Evolutionary conservation across 805 yeast species (phyloP).

Genomic region (Lipomyces lipofer): DNA sequence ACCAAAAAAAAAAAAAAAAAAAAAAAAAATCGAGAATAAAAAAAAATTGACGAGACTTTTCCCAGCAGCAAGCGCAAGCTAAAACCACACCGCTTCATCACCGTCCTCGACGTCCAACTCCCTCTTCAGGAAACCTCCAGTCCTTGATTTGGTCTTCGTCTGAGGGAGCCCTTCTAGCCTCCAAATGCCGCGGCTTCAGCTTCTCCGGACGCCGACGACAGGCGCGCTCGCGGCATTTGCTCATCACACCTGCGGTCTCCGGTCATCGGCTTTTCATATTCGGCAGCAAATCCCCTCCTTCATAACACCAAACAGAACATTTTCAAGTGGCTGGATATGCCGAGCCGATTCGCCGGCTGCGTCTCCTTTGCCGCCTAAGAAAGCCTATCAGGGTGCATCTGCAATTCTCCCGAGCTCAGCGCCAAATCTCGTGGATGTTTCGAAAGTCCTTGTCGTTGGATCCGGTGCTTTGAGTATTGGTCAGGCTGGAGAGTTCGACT

Average conservation of each 20-base stretch:
- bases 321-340: background rate
- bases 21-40: no score
- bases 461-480: constrained; percentile 99
- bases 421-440: constrained; percentile 66
- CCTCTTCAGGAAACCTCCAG: no score
- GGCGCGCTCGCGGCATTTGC: background rate
- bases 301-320: background rate
- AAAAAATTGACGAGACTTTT: no score
- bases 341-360: constrained; percentile 2
- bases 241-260: background rate
- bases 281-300: constrained; percentile 7
- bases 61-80: no score
- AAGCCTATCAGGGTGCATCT: constrained; percentile 29
- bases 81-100: no score
- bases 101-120: no score
- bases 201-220: constrained; percentile 1
- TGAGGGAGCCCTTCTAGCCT: no score
- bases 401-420: constrained; percentile 16
- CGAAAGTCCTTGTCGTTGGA: constrained; percentile 87
- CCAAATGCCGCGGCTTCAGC: constrained; percentile 1
- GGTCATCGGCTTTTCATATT: background rate
- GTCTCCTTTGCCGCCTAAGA: constrained; percentile 12
- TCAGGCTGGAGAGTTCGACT: constrained; percentile 99
- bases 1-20: no score
- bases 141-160: no score